These are phyloP conservation scores for Mycena belliarum DNA, from an alignment of 768 basidiomycete genomes.

Conservation along the genomic window DNA sequence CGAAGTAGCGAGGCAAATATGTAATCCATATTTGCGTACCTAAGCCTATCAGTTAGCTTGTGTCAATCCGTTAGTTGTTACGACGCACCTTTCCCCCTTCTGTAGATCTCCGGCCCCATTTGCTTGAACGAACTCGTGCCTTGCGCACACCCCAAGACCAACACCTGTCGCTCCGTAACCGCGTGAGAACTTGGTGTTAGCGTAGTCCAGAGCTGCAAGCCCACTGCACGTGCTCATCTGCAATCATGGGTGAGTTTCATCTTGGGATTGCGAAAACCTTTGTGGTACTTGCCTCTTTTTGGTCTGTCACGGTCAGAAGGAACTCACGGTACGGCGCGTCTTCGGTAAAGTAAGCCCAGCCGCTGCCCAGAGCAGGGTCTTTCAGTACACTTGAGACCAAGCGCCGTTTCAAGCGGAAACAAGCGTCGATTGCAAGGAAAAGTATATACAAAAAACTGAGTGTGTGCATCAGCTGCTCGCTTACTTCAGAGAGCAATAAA, in stretches of 20 bases:
- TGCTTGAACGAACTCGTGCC: constrained; percentile 3
- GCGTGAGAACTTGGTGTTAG: not conserved
- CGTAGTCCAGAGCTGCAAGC: not conserved
- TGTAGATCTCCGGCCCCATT: constrained; percentile 8
- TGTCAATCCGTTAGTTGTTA: not conserved
- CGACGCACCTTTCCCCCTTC: constrained; percentile 4
- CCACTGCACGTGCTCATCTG: not conserved
- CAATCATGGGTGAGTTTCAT: too few relatives aligned
- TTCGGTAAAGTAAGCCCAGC: not conserved
- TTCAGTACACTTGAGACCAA: not conserved
- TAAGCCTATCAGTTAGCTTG: not conserved
- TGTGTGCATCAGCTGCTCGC: too few relatives aligned
- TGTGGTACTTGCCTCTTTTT: not conserved
- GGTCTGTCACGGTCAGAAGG: not conserved
- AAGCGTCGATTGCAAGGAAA: not conserved
- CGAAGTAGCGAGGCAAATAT: constrained; percentile 3
- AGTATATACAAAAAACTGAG: not conserved
- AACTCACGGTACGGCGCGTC: not conserved
- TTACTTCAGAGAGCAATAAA: too few relatives aligned
- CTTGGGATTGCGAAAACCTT: not conserved
- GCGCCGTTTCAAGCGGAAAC: not conserved
- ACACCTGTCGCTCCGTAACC: not conserved
- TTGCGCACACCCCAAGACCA: constrained; percentile 6
- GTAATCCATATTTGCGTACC: constrained; percentile 19
- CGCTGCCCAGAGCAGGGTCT: not conserved